Evolutionary conservation across 2,329 filamentous ascomycete species (phyloP).

Genomic region (Incumbomyces delicatus): DNA sequence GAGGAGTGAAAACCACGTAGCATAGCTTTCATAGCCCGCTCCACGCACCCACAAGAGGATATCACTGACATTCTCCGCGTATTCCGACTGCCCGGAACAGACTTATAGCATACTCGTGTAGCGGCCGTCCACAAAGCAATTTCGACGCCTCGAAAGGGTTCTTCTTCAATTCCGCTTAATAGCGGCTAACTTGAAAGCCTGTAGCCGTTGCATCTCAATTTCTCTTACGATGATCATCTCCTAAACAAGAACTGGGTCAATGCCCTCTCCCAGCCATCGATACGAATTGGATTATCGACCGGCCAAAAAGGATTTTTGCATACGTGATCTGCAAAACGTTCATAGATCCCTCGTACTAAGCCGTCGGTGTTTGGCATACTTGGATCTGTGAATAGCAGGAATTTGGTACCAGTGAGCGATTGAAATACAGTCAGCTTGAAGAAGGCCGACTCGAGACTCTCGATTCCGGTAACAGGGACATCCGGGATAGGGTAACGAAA

Average conservation of each 20-base stretch:
- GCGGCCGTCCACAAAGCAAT: no score
- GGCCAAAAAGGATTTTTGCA: conserved; percentile 99
- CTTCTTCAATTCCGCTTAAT: no score
- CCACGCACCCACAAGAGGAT: no score
- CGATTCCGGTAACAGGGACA: conserved; percentile 54
- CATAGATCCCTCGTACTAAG: conserved; percentile 77
- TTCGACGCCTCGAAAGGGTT: no score
- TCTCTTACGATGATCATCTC: conserved; percentile 24
- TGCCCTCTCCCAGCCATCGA: conserved; percentile 88
- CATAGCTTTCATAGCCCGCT: no score
- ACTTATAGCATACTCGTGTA: no score
- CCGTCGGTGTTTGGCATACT: conserved; percentile 79
- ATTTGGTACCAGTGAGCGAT: conserved; percentile 89
- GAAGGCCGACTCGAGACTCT: conserved; percentile 86
- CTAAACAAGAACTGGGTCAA: conserved; percentile 67
- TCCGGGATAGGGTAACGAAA: conserved; percentile 25
- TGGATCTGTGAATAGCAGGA: conserved; percentile 86
- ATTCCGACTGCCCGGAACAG: no score
- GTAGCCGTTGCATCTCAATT: not conserved
- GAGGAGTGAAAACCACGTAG: no score
- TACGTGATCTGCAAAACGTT: conserved; percentile 91
- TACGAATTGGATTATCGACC: conserved; percentile 91
- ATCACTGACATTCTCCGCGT: no score
- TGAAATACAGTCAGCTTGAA: conserved; percentile 95
- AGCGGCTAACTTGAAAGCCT: no score